phyloP scores from a whole-genome alignment of 1,284 basidiomycete species.

The Leucoagaricus sp. region DNA sequence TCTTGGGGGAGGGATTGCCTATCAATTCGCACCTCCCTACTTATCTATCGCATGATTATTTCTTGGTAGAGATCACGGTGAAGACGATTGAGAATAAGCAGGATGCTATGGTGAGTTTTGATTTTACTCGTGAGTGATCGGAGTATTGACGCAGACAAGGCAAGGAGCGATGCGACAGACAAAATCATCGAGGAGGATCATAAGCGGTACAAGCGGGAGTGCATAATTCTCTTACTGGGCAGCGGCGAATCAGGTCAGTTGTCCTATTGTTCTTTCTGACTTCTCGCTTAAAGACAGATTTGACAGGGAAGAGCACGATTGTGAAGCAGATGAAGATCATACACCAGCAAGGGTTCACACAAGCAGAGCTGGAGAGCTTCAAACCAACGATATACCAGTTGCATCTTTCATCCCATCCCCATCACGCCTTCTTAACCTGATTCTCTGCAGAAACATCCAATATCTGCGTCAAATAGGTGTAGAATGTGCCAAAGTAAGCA shows the following conservation, averaged over 20 bases:
- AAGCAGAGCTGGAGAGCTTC: slow-evolving; percentile 79
- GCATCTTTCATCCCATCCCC: neutral
- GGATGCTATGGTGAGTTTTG: too few species aligned
- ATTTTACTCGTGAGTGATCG: too few species aligned
- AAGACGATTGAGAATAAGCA: slow-evolving; percentile 99
- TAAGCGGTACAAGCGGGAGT: slow-evolving; percentile 84
- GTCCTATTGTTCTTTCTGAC: neutral
- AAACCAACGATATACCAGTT: slow-evolving; percentile 44
- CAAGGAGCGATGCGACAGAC: too few species aligned
- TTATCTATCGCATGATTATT: slow-evolving; percentile 91
- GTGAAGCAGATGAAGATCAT: slow-evolving; percentile 99
- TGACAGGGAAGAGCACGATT: slow-evolving; percentile 93
- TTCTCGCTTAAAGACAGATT: slow-evolving; percentile 49
- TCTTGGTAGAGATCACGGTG: slow-evolving; percentile 97
- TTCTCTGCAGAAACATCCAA: neutral
- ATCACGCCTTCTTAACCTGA: neutral
- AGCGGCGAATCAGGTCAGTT: slow-evolving; percentile 29
- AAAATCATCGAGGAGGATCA: slow-evolving; percentile 77
- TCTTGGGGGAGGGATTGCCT: slow-evolving; percentile 95
- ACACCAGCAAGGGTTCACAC: slow-evolving; percentile 89
- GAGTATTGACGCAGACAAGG: too few species aligned
- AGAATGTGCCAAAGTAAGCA: neutral
- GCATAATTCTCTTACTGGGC: slow-evolving; percentile 93
- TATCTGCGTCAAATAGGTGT: neutral
- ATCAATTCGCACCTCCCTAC: slow-evolving; percentile 94